These are phyloP conservation scores for Umbelopsis sp. DNA, from an alignment of 371 early-diverging fungal species.

Conservation along the genomic window DNA sequence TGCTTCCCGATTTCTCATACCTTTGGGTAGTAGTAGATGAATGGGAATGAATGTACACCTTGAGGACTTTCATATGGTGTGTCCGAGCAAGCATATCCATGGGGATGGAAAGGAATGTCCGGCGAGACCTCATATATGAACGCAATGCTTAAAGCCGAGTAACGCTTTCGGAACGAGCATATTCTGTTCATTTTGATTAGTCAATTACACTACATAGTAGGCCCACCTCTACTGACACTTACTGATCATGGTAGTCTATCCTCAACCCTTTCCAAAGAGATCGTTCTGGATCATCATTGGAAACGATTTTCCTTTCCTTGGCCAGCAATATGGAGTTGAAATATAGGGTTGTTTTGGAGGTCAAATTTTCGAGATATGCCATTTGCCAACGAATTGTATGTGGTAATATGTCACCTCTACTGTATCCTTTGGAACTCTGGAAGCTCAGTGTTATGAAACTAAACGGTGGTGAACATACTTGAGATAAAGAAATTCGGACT, in stretches of 20 bases:
- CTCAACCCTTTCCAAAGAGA: constrained; percentile 60
- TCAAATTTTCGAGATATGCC: constrained; percentile 57
- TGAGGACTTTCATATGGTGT: constrained; percentile 63
- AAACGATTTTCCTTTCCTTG: constrained; percentile 50
- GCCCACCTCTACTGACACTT: constrained; percentile 20
- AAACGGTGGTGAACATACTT: too few species aligned
- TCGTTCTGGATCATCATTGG: constrained; percentile 55
- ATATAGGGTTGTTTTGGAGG: constrained; percentile 66
- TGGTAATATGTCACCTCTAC: constrained; percentile 43
- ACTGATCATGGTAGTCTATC: constrained; percentile 62
- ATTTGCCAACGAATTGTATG: constrained; percentile 62
- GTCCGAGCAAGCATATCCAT: constrained; percentile 57
- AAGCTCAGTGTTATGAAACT: not conserved
- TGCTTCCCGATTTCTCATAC: constrained; percentile 32
- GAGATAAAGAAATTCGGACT: not conserved
- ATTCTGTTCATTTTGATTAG: constrained; percentile 39
- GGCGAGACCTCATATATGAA: constrained; percentile 61
- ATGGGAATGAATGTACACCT: constrained; percentile 70
- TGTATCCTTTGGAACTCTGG: constrained; percentile 9
- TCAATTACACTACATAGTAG: not conserved
- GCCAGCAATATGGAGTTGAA: constrained; percentile 60
- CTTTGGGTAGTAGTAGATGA: constrained; percentile 66
- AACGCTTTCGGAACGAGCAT: constrained; percentile 52
- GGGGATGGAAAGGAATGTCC: constrained; percentile 52
- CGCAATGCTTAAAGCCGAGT: constrained; percentile 57